These are phyloP conservation scores for Salisapilia sapeloensis DNA, from an alignment of 352 stramenopile genomes.

Conservation along the genomic window DNA sequence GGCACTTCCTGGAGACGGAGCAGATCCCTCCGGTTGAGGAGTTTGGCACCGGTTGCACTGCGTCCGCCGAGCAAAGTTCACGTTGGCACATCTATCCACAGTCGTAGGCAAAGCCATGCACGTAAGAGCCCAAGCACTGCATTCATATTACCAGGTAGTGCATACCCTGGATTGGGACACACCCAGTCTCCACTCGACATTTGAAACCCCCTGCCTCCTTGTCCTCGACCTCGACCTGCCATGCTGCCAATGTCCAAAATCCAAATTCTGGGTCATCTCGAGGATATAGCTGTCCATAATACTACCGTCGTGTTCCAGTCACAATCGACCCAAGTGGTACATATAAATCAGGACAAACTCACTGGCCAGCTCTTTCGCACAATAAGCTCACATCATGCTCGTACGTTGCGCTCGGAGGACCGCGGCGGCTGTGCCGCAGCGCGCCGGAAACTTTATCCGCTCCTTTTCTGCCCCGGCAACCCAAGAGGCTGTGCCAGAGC, in stretches of 20 bases:
- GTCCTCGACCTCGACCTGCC: slow-evolving; percentile 13
- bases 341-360: no score
- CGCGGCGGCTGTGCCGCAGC: slow-evolving; percentile 11
- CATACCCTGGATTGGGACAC: slow-evolving; percentile 63
- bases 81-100: slow-evolving; percentile 42
- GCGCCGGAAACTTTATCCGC: slow-evolving; percentile 20
- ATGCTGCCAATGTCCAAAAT: slow-evolving; percentile 14
- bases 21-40: slow-evolving; percentile 19
- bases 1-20: slow-evolving; percentile 5
- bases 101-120: not conserved
- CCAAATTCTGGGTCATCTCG: slow-evolving; percentile 2
- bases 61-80: slow-evolving; percentile 69
- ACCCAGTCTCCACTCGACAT: slow-evolving; percentile 55
- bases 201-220: slow-evolving; percentile 24
- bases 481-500: slow-evolving; percentile 6
- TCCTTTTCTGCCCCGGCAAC: slow-evolving; percentile 15
- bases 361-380: no score
- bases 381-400: no score
- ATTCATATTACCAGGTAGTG: not conserved
- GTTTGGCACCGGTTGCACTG: slow-evolving; percentile 75
- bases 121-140: no score
- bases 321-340: slow-evolving; percentile 9
- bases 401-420: no score
- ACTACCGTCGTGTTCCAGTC: slow-evolving; percentile 7
- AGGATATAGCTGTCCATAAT: slow-evolving; percentile 5